Percentiles rank a stretch among this genome's conserved stretches.
Conservation (phyloP, 176 grass and related monocot genomes). For the Ananas comosus region DNA sequence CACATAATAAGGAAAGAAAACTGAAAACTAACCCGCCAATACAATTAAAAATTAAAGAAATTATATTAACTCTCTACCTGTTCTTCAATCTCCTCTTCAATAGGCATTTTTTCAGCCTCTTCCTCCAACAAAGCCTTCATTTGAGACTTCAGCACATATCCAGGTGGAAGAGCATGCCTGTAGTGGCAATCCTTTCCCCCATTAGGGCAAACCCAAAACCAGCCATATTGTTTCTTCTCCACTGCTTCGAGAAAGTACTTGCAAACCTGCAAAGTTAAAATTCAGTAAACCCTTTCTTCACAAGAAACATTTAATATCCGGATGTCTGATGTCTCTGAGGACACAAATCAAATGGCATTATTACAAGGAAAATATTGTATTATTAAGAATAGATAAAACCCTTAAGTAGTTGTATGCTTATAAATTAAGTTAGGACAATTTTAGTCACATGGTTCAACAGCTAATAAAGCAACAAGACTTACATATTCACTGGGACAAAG, state of each 20-base stretch:
- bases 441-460: too few species aligned
- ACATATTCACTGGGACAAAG: too few species aligned
- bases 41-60: constrained; percentile 10
- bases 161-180: constrained; percentile 87
- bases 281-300: neutral
- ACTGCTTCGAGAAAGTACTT: constrained; percentile 94
- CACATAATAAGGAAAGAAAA: constrained; percentile 11
- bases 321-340: too few species aligned
- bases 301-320: too few species aligned
- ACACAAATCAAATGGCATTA: too few species aligned
- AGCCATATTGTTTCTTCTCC: constrained; percentile 98
- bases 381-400: too few species aligned
- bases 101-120: constrained; percentile 75
- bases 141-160: constrained; percentile 96
- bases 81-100: constrained; percentile 99
- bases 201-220: constrained; percentile 98
- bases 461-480: too few species aligned
- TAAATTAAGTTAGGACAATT: too few species aligned
- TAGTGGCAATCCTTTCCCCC: constrained; percentile 94
- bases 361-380: too few species aligned
- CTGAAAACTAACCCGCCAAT: constrained; percentile 1
- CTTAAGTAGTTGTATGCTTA: too few species aligned
- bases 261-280: constrained; percentile 56
- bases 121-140: constrained; percentile 98
- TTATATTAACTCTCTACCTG: constrained; percentile 39